Base-by-base conservation (phyloP, 768 basidiomycete species). In the Pulveroboletus ravenelii region DNA sequence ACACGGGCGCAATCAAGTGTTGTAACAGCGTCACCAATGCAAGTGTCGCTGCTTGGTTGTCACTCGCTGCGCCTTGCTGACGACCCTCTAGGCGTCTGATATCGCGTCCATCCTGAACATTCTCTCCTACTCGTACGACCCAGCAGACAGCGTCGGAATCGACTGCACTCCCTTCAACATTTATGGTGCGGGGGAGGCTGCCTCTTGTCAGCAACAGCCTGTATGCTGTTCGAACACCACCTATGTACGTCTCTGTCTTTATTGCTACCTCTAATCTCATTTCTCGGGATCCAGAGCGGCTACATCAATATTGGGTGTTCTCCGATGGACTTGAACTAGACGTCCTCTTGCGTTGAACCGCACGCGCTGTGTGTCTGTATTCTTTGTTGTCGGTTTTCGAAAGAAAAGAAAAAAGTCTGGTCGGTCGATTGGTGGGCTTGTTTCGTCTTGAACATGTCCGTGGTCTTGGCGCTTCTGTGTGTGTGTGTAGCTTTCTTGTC, bases 271-370 rank as follows among this genome's bases (percentile, higher is more conserved):
- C 37, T 39, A n/a, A 7, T 20, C 13, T 18, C 6, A 15, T 30
- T 18, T 8, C 10, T 42, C 18, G 53, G 20, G 25, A 36, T 41
- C 9, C 13, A 63, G 62, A 34, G 6, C 0, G 62, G 62, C 17
- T 35, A 35, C 4, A 15, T 65, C 50, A 62, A 60, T 37, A 1
- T 64, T 4, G 62, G 60, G 23, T 65, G 62, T 55, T 65, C 62
- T 46, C 62, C 62, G 37, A 23, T 57, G 7, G 14, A 62, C 36
- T 27, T 62, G 13, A 62, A 59, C 55, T 62, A 54, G 55, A n/a
- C n/a, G 29, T 34, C 25, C 18, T 49, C 38, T 53, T 38, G 40
- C 34, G 35, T 17, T 27, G 45, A 10, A 43, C 47, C 20, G 35
- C 45, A 2, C 29, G 15, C 17, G 18, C 30, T 15, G 20, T 23